These are phyloP conservation scores for Pilaira anomala DNA, from an alignment of 192 early-diverging fungal genomes.

Conservation along the genomic window DNA sequence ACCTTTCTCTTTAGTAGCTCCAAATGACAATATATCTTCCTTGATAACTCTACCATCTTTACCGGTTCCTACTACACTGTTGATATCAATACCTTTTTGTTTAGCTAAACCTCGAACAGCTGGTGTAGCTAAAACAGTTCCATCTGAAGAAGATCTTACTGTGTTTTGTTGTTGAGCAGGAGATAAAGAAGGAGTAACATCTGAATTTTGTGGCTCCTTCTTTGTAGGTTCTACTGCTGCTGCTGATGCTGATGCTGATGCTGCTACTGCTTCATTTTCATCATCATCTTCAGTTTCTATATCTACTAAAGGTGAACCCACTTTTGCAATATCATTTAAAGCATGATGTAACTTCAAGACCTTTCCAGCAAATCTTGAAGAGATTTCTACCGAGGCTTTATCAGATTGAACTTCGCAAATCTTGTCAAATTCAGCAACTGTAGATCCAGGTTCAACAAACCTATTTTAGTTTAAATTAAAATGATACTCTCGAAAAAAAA, in stretches of 20 bases:
- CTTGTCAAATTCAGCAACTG: constrained; percentile 87
- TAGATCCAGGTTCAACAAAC: constrained; percentile 92
- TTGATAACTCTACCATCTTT: constrained; percentile 87
- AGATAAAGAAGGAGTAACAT: no score
- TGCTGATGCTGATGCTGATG: neutral
- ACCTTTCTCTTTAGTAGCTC: constrained; percentile 10
- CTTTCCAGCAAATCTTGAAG: constrained; percentile 88
- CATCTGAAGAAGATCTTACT: neutral
- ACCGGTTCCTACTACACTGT: constrained; percentile 71
- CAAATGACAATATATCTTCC: constrained; percentile 77
- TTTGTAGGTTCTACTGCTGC: neutral
- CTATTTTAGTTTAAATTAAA: constrained; percentile 33
- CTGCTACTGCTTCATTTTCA: neutral
- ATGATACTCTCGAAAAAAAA: neutral
- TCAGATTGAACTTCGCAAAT: constrained; percentile 98
- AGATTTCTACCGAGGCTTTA: constrained; percentile 99
- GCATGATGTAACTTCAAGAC: constrained; percentile 79
- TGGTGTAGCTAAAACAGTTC: constrained; percentile 70
- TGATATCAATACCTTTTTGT: constrained; percentile 76
- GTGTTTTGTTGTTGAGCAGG: neutral
- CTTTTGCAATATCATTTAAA: constrained; percentile 86
- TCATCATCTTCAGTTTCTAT: constrained; percentile 40
- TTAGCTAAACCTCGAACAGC: constrained; percentile 84
- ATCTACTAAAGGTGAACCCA: constrained; percentile 73
- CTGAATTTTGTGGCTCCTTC: neutral